phyloP scores from a whole-genome alignment of 2,329 filamentous ascomycete species.

The Colletotrichum tanaceti region DNA sequence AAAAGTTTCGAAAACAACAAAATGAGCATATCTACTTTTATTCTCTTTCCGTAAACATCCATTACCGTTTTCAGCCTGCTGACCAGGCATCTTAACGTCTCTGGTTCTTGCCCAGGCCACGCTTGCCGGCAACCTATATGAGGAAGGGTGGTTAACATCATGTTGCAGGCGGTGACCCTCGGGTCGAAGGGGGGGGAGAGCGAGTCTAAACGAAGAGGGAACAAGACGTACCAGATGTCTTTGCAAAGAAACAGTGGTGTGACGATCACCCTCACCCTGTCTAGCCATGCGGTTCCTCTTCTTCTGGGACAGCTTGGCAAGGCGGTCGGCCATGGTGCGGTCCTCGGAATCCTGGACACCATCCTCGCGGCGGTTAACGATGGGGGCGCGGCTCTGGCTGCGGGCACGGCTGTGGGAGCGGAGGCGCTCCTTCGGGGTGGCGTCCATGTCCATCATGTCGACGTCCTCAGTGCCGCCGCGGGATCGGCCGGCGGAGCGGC shows the following conservation, averaged over 20 bases:
- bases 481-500: slow-evolving; percentile 75
- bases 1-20: slow-evolving; percentile 17
- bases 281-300: slow-evolving; percentile 99
- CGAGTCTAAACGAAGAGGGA: not conserved
- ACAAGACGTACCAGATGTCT: slow-evolving; percentile 85
- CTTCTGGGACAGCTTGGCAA: slow-evolving; percentile 92
- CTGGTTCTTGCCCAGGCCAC: slow-evolving; percentile 89
- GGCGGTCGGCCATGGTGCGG: slow-evolving; percentile 83
- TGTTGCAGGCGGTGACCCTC: not conserved
- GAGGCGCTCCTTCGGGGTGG: slow-evolving; percentile 66
- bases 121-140: slow-evolving; percentile 85
- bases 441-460: slow-evolving; percentile 81
- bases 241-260: slow-evolving; percentile 80
- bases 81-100: slow-evolving; percentile 64
- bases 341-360: slow-evolving; percentile 77
- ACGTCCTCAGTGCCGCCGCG: slow-evolving; percentile 71
- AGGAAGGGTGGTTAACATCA: slow-evolving; percentile 48
- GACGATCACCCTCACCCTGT: slow-evolving; percentile 96
- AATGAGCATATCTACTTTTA: slow-evolving; percentile 37
- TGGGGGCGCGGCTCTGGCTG: slow-evolving; percentile 56
- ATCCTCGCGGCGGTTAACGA: slow-evolving; percentile 77
- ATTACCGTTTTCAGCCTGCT: slow-evolving; percentile 24
- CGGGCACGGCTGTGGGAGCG: slow-evolving; percentile 78
- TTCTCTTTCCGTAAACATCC: slow-evolving; percentile 28
- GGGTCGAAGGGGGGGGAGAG: not conserved